Evolutionary conservation across 2,329 filamentous ascomycete genomes (phyloP).

Genomic region (Exophiala sp.): DNA sequence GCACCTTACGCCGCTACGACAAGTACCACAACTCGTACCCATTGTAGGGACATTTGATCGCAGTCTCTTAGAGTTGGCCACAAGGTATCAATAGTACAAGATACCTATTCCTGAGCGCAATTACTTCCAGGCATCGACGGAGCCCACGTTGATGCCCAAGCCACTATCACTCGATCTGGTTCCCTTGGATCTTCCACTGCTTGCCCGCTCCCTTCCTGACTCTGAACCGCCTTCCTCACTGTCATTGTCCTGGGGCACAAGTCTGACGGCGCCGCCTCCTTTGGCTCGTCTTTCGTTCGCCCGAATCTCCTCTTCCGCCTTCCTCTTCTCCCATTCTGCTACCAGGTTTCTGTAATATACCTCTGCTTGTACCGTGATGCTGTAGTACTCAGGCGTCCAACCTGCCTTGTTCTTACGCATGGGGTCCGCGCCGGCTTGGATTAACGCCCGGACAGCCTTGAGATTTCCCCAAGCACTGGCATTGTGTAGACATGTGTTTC

Average conservation of each 20-base stretch:
- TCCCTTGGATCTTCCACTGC: slow-evolving; percentile 15
- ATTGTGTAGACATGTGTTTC: slow-evolving; percentile 85
- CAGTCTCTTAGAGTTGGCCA: too few species aligned
- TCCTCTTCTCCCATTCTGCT: slow-evolving; percentile 61
- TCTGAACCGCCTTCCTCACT: slow-evolving; percentile 19
- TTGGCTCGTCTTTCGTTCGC: slow-evolving; percentile 20
- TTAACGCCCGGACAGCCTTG: slow-evolving; percentile 66
- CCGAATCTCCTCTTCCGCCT: slow-evolving; percentile 36
- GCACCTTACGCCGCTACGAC: too few species aligned
- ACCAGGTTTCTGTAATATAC: slow-evolving; percentile 76
- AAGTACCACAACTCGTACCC: too few species aligned
- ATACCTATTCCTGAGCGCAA: neutral
- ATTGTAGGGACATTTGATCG: too few species aligned
- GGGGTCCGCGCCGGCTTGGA: slow-evolving; percentile 72
- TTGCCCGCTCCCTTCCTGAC: slow-evolving; percentile 15
- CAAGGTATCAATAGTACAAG: too few species aligned
- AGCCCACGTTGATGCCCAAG: slow-evolving; percentile 25
- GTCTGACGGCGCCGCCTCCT: slow-evolving; percentile 21
- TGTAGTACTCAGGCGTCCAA: slow-evolving; percentile 81
- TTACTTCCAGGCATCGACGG: slow-evolving; percentile 24
- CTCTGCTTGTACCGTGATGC: slow-evolving; percentile 73
- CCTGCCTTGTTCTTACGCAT: slow-evolving; percentile 66
- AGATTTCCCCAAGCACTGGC: slow-evolving; percentile 76
- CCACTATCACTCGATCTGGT: slow-evolving; percentile 20
- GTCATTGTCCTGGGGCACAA: slow-evolving; percentile 22